Evolutionary conservation across 345 rosid genomes (phyloP).

Genomic region (Syzygium grande): DNA sequence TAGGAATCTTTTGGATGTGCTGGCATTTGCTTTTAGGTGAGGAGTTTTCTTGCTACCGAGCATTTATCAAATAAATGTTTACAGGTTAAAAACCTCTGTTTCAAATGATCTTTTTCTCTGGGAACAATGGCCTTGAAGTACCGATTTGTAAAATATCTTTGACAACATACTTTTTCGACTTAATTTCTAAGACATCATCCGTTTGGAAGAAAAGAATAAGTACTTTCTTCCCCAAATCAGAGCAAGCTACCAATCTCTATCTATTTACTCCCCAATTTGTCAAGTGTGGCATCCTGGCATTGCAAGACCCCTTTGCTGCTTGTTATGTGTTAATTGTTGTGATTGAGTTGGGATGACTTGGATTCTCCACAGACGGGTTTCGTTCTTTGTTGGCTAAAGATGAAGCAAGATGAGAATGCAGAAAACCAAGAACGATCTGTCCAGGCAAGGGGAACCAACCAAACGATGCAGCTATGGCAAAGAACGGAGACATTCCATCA

Average conservation of each 20-base stretch:
- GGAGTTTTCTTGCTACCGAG: neutral
- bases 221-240: neutral
- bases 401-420: neutral
- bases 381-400: neutral
- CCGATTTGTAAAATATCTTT: neutral
- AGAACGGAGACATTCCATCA: neutral
- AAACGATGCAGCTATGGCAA: neutral
- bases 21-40: neutral
- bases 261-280: neutral
- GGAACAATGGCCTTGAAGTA: neutral
- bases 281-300: neutral
- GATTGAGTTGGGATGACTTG: neutral
- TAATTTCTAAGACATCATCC: neutral
- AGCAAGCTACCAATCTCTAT: neutral
- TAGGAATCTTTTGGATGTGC: neutral
- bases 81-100: neutral
- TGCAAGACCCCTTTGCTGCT: neutral
- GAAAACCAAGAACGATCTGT: neutral
- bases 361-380: neutral
- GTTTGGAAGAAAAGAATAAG: neutral
- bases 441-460: neutral
- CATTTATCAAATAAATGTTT: neutral
- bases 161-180: neutral
- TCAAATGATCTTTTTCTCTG: neutral
- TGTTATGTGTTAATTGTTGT: neutral